phyloP scores from a whole-genome alignment of 2,329 filamentous ascomycete species.

The Xylariales sp. region DNA sequence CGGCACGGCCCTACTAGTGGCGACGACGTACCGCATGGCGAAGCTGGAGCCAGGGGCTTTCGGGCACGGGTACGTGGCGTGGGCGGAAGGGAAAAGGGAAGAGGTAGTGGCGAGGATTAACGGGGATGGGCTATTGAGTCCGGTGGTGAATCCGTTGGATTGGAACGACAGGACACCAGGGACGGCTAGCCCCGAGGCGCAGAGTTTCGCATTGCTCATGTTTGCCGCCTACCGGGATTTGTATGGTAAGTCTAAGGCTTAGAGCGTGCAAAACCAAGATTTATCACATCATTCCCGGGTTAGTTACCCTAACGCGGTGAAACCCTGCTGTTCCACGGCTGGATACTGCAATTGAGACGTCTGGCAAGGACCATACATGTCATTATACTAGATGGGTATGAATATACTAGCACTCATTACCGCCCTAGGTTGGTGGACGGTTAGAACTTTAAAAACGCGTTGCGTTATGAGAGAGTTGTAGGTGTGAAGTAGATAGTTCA shows the following conservation, averaged over 20 bases:
- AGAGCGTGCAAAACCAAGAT: not conserved
- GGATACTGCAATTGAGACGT: too few species aligned
- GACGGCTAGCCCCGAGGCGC: constrained; percentile 54
- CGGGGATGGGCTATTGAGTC: constrained; percentile 52
- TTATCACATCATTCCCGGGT: too few species aligned
- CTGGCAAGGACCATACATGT: too few species aligned
- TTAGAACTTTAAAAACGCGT: too few species aligned
- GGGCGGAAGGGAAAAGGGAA: constrained; percentile 56
- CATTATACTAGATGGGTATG: too few species aligned
- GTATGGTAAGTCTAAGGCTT: constrained; percentile 4
- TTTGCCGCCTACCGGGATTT: constrained; percentile 57
- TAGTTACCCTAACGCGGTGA: too few species aligned
- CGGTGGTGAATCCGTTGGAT: constrained; percentile 56
- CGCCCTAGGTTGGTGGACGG: too few species aligned
- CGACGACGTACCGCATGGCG: constrained; percentile 59
- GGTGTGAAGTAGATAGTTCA: too few species aligned
- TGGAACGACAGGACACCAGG: constrained; percentile 50
- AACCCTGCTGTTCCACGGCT: too few species aligned
- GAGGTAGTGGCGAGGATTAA: constrained; percentile 53
- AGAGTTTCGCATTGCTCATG: constrained; percentile 57
- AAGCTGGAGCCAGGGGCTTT: constrained; percentile 54
- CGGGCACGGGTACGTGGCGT: constrained; percentile 51
- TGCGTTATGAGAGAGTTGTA: too few species aligned
- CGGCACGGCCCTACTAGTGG: constrained; percentile 59
- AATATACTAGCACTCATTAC: too few species aligned